A percentile compares a stretch with the other conserved stretches of the same genome.
These are phyloP conservation scores for Phytophthora ramorum DNA, from an alignment of 352 stramenopile genomes.

Conservation along the genomic window DNA sequence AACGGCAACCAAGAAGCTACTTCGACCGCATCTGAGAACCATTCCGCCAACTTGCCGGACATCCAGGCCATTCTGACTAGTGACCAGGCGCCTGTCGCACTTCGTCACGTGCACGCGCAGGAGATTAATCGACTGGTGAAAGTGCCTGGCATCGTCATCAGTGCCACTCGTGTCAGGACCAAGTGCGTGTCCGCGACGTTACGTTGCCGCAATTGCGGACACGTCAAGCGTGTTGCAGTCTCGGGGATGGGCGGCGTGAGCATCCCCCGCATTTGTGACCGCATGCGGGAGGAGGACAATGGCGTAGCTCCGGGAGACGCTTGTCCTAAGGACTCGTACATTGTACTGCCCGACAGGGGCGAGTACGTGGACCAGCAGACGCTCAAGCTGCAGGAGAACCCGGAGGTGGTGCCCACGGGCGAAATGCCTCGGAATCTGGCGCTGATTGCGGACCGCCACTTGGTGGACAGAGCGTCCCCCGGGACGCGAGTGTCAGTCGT, in stretches of 20 bases:
- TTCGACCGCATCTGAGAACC: constrained; percentile 12
- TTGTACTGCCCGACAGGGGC: constrained; percentile 94
- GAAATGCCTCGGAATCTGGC: constrained; percentile 98
- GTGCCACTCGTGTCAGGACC: constrained; percentile 92
- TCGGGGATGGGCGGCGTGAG: constrained; percentile 73
- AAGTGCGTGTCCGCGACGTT: constrained; percentile 93
- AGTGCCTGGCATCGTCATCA: constrained; percentile 97
- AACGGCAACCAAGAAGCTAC: constrained; percentile 40
- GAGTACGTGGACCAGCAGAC: constrained; percentile 98
- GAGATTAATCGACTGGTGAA: constrained; percentile 93
- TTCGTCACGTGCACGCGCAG: constrained; percentile 88
- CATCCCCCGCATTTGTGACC: constrained; percentile 89
- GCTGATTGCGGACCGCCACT: constrained; percentile 94
- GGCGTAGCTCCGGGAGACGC: constrained; percentile 41
- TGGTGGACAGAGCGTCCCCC: constrained; percentile 96
- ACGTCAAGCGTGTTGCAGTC: constrained; percentile 72
- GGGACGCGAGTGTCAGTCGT: constrained; percentile 97
- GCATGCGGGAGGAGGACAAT: constrained; percentile 61
- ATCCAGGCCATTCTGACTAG: constrained; percentile 87
- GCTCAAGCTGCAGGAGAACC: constrained; percentile 97
- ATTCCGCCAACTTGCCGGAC: constrained; percentile 52
- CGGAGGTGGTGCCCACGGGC: constrained; percentile 97
- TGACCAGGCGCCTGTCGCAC: constrained; percentile 68
- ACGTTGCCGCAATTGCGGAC: constrained; percentile 90
- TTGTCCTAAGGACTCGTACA: constrained; percentile 93